A percentile compares a stretch with the other conserved stretches of the same genome.
Evolutionary conservation across 2,329 filamentous ascomycete genomes (phyloP).

Genomic region (Venturia aucupariae): DNA sequence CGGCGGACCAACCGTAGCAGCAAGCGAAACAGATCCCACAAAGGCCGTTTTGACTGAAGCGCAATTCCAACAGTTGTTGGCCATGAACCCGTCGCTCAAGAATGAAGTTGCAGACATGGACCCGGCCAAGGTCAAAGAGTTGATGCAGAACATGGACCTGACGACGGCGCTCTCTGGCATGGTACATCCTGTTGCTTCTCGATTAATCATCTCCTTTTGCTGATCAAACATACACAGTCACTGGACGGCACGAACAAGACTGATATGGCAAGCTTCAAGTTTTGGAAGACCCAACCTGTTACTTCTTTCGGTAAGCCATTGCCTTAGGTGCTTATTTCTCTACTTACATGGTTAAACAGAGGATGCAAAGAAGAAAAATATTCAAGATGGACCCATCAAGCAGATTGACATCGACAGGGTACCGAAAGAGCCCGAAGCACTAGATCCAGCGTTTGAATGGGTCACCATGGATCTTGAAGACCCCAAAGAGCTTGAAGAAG

Average conservation of each 20-base stretch:
- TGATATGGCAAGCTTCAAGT: conserved; percentile 96
- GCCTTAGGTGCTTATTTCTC: not conserved
- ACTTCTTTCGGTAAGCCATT: conserved; percentile 55
- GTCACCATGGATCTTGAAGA: conserved; percentile 77
- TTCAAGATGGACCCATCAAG: conserved; percentile 76
- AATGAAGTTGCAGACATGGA: conserved; percentile 25
- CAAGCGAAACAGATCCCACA: conserved; percentile 17
- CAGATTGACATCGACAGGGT: conserved; percentile 70
- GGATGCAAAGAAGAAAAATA: conserved; percentile 35
- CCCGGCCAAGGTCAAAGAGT: conserved; percentile 31
- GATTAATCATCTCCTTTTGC: not conserved
- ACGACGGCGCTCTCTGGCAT: conserved; percentile 66
- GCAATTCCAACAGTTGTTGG: conserved; percentile 28
- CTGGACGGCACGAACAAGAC: conserved; percentile 80
- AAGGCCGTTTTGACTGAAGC: conserved; percentile 28
- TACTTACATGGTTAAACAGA: conserved; percentile 4
- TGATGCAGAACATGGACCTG: conserved; percentile 54
- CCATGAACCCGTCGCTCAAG: conserved; percentile 30
- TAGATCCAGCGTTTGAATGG: conserved; percentile 82
- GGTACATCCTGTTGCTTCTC: conserved; percentile 23
- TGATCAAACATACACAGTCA: conserved; percentile 26
- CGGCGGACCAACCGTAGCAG: conserved; percentile 25
- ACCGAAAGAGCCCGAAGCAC: conserved; percentile 62
- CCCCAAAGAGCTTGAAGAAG: conserved; percentile 64
- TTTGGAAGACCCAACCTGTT: conserved; percentile 97